These are phyloP conservation scores for Lactarius sanguifluus DNA, from an alignment of 768 basidiomycete genomes.

Conservation along the genomic window DNA sequence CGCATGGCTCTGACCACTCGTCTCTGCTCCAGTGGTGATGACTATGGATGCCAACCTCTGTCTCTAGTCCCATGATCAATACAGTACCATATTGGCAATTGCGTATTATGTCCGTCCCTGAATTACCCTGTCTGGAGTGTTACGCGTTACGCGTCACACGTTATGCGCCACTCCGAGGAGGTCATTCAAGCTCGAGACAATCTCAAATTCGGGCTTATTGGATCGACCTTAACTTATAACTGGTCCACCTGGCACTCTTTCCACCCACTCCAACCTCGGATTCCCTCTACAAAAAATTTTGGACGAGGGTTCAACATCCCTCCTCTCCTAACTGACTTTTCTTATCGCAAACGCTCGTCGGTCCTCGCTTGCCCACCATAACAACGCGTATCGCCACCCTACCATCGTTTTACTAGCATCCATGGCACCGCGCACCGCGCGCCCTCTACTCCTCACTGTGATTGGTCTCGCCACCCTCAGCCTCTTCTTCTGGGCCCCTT, in stretches of 20 bases:
- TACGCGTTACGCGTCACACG: no score
- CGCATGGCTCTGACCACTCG: background rate
- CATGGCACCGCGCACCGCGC: conserved; percentile 16
- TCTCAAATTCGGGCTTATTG: no score
- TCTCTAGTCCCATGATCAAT: conserved; percentile 8
- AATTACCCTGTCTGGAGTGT: no score
- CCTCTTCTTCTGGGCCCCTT: conserved; percentile 16
- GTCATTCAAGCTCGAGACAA: no score
- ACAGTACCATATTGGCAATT: no score
- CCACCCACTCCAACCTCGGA: background rate
- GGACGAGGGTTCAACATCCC: conserved; percentile 5
- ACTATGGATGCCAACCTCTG: conserved; percentile 24
- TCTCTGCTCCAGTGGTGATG: conserved; percentile 18
- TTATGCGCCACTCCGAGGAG: no score
- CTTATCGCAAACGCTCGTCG: background rate
- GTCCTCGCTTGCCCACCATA: background rate
- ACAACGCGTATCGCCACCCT: background rate
- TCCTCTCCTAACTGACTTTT: background rate
- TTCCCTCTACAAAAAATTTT: background rate
- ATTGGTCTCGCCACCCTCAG: background rate
- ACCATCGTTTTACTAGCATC: background rate
- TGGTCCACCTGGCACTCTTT: background rate
- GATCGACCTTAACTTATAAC: background rate
- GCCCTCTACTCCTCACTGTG: conserved; percentile 4
- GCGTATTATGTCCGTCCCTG: no score